Percentiles rank a stretch among this genome's conserved stretches.
Evolutionary conservation across 2,329 filamentous ascomycete species (phyloP).

Genomic region (Fusarium denticulatum): DNA sequence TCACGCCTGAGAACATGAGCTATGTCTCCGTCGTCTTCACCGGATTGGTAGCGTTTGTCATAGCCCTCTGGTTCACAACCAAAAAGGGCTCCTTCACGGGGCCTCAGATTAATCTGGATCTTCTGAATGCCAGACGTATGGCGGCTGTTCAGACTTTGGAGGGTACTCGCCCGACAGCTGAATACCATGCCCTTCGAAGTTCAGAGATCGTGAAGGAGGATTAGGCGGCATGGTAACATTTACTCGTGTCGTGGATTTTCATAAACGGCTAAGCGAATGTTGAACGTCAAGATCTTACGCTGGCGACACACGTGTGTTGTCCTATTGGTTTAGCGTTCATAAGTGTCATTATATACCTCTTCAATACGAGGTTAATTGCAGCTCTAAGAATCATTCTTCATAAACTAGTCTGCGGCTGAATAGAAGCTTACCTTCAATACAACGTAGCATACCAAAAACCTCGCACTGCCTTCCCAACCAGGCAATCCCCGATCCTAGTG

Average conservation of each 20-base stretch:
- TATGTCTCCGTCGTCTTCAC: slow-evolving; percentile 34
- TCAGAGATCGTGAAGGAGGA: not conserved
- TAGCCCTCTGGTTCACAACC: slow-evolving; percentile 32
- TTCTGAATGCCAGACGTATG: slow-evolving; percentile 18
- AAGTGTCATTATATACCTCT: not conserved
- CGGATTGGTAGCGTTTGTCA: slow-evolving; percentile 28
- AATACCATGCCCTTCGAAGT: not conserved
- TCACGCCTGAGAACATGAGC: slow-evolving; percentile 38
- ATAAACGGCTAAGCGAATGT: not conserved
- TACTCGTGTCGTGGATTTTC: not conserved
- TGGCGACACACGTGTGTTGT: not conserved
- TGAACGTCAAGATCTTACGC: not conserved
- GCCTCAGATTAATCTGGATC: slow-evolving; percentile 34
- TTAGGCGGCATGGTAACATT: not conserved
- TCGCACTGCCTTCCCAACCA: not conserved
- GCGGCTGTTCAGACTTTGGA: slow-evolving; percentile 21
- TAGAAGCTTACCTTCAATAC: not conserved
- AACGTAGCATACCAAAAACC: not conserved
- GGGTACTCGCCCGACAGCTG: not conserved
- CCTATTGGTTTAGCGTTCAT: not conserved
- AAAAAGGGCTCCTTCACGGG: slow-evolving; percentile 31
- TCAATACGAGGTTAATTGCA: not conserved
- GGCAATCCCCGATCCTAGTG: not conserved
- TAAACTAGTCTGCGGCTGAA: not conserved
- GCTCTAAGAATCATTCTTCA: not conserved